A percentile compares a stretch with the other conserved stretches of the same genome.
These are phyloP conservation scores for Suillus sp. DNA, from an alignment of 768 basidiomycete species.

Conservation along the genomic window DNA sequence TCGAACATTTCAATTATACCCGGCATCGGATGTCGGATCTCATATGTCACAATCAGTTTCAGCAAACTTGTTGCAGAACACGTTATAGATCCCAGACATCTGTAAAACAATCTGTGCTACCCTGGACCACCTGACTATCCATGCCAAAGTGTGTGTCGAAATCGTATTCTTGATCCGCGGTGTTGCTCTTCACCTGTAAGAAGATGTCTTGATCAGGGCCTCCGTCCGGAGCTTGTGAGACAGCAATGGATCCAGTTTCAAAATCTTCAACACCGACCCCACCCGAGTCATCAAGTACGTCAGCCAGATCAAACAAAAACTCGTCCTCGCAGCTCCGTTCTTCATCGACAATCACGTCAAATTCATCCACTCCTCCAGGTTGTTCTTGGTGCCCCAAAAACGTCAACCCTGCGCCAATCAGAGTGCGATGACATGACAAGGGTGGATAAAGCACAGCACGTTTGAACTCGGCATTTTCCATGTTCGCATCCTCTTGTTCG, in stretches of 20 bases:
- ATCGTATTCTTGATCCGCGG: constrained; percentile 9
- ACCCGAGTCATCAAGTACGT: constrained; percentile 4
- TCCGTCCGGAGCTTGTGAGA: constrained; percentile 7
- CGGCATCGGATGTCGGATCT: constrained; percentile 21
- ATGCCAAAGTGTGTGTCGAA: constrained; percentile 2
- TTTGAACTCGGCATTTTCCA: constrained; percentile 23
- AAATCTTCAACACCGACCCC: constrained; percentile 1
- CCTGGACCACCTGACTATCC: constrained; percentile 4
- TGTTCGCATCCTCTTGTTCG: constrained; percentile 19
- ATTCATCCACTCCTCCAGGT: constrained; percentile 18
- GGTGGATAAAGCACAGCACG: constrained; percentile 5
- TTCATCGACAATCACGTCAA: constrained; percentile 11
- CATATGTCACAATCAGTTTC: constrained; percentile 31
- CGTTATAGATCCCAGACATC: constrained; percentile 18
- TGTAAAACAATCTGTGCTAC: constrained; percentile 6
- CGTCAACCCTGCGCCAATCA: constrained; percentile 21
- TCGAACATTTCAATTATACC: constrained; percentile 8
- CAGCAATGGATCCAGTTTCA: neutral
- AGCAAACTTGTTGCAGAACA: constrained; percentile 7
- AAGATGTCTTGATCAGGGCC: constrained; percentile 8
- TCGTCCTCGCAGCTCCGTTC: constrained; percentile 13
- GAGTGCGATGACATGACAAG: constrained; percentile 19
- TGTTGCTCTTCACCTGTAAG: constrained; percentile 8
- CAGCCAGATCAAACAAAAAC: constrained; percentile 21
- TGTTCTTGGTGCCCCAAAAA: constrained; percentile 7